Percentiles rank a stretch among this genome's conserved stretches.
Conservation (phyloP, 805 yeast genomes). For the Myxozyma udenii region DNA sequence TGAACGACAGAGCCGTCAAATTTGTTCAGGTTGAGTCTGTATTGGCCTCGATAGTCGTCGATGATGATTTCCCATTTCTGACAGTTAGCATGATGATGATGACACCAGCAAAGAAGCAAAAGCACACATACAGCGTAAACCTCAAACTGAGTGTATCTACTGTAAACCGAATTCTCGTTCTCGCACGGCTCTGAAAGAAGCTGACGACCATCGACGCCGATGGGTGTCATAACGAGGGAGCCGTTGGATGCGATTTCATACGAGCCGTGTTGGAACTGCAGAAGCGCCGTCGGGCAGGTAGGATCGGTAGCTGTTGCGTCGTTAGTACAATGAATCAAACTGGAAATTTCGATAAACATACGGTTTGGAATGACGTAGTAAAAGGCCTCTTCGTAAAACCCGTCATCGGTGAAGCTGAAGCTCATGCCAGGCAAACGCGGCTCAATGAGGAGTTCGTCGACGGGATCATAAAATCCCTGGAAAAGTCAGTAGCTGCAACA, state of each 20-base stretch:
- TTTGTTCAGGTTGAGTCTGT: conserved; percentile 67
- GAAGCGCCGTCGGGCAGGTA: conserved; percentile 75
- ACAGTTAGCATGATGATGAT: background rate
- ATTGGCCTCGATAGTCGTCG: conserved; percentile 81
- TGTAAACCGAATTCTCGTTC: conserved; percentile 46
- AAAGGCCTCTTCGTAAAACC: conserved; percentile 83
- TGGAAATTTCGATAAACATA: conserved; percentile 15
- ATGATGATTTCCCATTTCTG: conserved; percentile 47
- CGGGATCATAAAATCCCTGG: conserved; percentile 79
- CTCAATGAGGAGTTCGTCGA: conserved; percentile 88
- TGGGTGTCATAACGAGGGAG: conserved; percentile 64
- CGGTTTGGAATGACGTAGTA: conserved; percentile 76
- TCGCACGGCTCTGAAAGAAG: conserved; percentile 82
- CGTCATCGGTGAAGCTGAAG: conserved; percentile 89
- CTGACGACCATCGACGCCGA: conserved; percentile 89
- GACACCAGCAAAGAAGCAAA: background rate
- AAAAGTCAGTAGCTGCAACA: background rate
- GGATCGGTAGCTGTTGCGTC: conserved; percentile 55
- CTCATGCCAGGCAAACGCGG: conserved; percentile 95
- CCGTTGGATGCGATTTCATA: conserved; percentile 65
- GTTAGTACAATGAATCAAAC: too few relatives aligned
- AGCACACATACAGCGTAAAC: conserved; percentile 16
- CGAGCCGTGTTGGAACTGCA: conserved; percentile 86
- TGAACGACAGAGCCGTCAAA: conserved; percentile 72
- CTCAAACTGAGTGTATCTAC: conserved; percentile 66